These are phyloP conservation scores for Macroventuria anomochaeta DNA, from an alignment of 2,329 filamentous ascomycete species.

Conservation along the genomic window DNA sequence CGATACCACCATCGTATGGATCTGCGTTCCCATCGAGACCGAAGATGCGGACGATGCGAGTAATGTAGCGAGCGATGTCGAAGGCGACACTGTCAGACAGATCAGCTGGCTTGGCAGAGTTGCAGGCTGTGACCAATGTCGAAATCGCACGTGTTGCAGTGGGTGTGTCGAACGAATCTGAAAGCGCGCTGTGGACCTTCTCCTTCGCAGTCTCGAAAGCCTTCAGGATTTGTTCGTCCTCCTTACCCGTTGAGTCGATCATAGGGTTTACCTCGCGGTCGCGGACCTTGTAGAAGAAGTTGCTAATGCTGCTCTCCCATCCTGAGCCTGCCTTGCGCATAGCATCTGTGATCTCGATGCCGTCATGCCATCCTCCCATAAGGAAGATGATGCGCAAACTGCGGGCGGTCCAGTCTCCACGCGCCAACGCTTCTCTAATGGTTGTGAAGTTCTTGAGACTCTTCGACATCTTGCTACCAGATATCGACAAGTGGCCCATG, in stretches of 20 bases:
- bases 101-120: slow-evolving; percentile 55
- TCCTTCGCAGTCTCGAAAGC: slow-evolving; percentile 62
- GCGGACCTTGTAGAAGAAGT: slow-evolving; percentile 67
- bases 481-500: slow-evolving; percentile 90
- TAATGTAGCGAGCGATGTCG: slow-evolving; percentile 76
- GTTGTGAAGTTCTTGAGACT: slow-evolving; percentile 95
- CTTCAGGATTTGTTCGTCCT: slow-evolving; percentile 53
- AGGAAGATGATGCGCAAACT: slow-evolving; percentile 86
- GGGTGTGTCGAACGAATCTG: slow-evolving; percentile 88
- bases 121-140: slow-evolving; percentile 78
- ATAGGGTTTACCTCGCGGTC: slow-evolving; percentile 54
- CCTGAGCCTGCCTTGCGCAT: slow-evolving; percentile 75
- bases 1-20: slow-evolving; percentile 57
- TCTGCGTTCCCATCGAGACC: slow-evolving; percentile 71
- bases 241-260: slow-evolving; percentile 35
- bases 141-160: slow-evolving; percentile 78
- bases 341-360: slow-evolving; percentile 87
- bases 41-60: slow-evolving; percentile 81
- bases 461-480: slow-evolving; percentile 95
- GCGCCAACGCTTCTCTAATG: slow-evolving; percentile 78
- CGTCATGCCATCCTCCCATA: slow-evolving; percentile 87
- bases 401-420: slow-evolving; percentile 75
- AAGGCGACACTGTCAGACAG: slow-evolving; percentile 58
- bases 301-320: slow-evolving; percentile 82
- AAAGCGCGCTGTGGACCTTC: slow-evolving; percentile 69